phyloP scores from a whole-genome alignment of 164 flowering plant species.

The Malania oleifera region DNA sequence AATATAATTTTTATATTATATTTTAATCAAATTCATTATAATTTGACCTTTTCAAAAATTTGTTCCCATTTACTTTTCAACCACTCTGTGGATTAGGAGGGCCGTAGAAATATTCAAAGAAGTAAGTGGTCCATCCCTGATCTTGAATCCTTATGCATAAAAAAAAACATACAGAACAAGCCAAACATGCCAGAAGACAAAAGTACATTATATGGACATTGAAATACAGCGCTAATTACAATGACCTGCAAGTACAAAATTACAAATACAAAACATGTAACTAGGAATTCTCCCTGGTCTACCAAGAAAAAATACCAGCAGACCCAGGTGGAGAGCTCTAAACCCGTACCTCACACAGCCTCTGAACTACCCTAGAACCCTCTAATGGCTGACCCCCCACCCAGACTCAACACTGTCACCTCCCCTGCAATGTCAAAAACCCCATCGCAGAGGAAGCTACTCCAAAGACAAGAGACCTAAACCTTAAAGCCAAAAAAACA shows the following conservation, averaged over 20 bases:
- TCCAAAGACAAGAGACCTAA: neutral
- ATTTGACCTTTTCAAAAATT: too few species aligned
- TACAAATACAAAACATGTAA: neutral
- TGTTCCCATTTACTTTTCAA: too few species aligned
- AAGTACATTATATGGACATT: too few species aligned
- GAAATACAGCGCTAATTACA: neutral
- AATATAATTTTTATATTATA: too few species aligned
- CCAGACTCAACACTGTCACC: neutral
- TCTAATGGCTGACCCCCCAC: neutral
- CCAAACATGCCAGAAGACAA: too few species aligned
- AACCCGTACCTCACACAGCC: neutral
- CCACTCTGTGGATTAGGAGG: too few species aligned
- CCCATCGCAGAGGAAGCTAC: constrained; percentile 39
- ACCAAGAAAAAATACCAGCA: constrained; percentile 26
- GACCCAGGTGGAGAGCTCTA: constrained; percentile 21
- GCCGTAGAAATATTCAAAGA: too few species aligned
- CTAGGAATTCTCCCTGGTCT: constrained; percentile 5
- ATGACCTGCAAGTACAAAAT: neutral
- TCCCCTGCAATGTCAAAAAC: constrained; percentile 42
- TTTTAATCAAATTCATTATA: too few species aligned
- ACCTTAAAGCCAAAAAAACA: neutral
- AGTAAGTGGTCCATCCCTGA: too few species aligned
- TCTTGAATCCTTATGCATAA: too few species aligned
- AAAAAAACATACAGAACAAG: too few species aligned
- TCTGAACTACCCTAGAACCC: neutral